Evolutionary conservation across 805 yeast species (phyloP).

Genomic region (Candida ortonii): DNA sequence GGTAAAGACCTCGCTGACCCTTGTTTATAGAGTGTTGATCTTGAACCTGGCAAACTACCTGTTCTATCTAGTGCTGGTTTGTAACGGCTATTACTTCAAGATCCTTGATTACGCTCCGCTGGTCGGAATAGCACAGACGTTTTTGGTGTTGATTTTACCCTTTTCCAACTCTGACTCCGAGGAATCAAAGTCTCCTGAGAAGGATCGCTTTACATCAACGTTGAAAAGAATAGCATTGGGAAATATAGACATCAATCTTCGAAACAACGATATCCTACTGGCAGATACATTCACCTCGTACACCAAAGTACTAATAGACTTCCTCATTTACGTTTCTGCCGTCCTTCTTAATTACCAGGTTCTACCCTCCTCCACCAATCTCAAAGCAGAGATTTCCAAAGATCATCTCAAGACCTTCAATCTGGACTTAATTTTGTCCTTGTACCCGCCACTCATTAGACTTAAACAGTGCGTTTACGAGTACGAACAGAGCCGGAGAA

Average conservation of each 20-base stretch:
- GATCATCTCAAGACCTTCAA: constrained; percentile 29
- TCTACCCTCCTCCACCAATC: constrained; percentile 27
- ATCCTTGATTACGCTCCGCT: constrained; percentile 37
- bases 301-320: constrained; percentile 71
- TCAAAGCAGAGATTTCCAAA: constrained; percentile 28
- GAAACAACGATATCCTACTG: constrained; percentile 77
- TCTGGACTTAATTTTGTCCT: constrained; percentile 30
- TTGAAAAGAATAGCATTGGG: constrained; percentile 56
- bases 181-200: constrained; percentile 27
- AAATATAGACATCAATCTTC: constrained; percentile 51
- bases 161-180: constrained; percentile 20
- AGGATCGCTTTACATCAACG: constrained; percentile 48
- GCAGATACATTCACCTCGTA: constrained; percentile 86
- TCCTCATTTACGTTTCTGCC: constrained; percentile 54
- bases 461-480: constrained; percentile 80
- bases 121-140: constrained; percentile 35
- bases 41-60: constrained; percentile 28
- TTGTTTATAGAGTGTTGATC: constrained; percentile 21
- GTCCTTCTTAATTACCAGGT: constrained; percentile 37
- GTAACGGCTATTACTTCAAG: constrained; percentile 24
- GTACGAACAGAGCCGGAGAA: constrained; percentile 43
- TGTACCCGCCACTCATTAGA: constrained; percentile 70
- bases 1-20: constrained; percentile 16
- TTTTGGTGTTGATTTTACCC: constrained; percentile 37
- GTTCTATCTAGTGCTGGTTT: constrained; percentile 28